phyloP scores from a whole-genome alignment of 805 yeast genomes.

The Cyberlindnera subsufficiens region DNA sequence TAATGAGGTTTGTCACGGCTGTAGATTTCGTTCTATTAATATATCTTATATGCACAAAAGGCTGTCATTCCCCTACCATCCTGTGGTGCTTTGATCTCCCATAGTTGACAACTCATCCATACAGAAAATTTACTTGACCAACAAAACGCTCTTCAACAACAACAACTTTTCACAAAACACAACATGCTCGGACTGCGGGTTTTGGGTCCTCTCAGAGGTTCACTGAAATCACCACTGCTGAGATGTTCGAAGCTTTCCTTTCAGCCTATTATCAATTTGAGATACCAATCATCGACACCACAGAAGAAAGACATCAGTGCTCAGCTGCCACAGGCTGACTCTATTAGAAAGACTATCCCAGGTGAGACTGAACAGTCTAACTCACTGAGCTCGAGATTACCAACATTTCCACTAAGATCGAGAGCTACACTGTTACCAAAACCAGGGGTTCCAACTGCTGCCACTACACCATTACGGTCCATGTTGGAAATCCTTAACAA shows the following conservation, averaged over 20 bases:
- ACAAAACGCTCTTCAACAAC: no score
- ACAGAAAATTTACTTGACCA: no score
- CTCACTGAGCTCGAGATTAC: slow-evolving; percentile 51
- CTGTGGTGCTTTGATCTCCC: no score
- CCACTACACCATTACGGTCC: slow-evolving; percentile 39
- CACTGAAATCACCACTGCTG: no score
- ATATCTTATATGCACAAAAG: slow-evolving; percentile 1
- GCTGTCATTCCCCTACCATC: background rate
- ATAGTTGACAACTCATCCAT: no score
- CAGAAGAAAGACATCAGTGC: background rate
- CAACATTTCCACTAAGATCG: slow-evolving; percentile 59
- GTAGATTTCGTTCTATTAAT: background rate
- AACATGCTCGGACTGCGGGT: no score
- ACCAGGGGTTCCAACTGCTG: slow-evolving; percentile 71
- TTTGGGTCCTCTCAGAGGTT: no score
- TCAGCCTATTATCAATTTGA: background rate
- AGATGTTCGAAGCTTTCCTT: no score
- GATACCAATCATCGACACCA: background rate
- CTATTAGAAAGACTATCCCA: slow-evolving; percentile 11
- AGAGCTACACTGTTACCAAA: slow-evolving; percentile 70
- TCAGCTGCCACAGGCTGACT: background rate
- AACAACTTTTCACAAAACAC: no score
- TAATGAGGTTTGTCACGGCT: slow-evolving; percentile 22
- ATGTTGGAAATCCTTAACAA: slow-evolving; percentile 51
- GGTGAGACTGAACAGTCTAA: slow-evolving; percentile 28